Conservation (phyloP, 768 basidiomycete species). For the Leccinum subgranulosum region DNA sequence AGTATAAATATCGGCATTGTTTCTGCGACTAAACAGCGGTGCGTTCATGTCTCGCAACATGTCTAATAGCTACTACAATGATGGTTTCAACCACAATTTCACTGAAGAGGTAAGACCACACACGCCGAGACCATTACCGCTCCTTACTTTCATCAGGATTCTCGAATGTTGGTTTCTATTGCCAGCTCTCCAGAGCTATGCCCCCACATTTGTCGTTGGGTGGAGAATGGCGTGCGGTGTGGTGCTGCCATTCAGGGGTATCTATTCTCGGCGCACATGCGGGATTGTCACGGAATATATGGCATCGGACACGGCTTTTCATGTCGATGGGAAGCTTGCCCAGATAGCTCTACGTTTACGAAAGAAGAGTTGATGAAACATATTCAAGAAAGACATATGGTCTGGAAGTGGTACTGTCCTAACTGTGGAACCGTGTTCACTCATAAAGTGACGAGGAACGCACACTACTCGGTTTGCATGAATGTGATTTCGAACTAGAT, state of each 20-base stretch:
- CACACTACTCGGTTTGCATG: slow-evolving; percentile 15
- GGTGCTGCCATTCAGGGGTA: slow-evolving; percentile 14
- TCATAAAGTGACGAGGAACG: slow-evolving; percentile 14
- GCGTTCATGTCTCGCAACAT: slow-evolving; percentile 20
- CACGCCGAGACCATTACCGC: neutral
- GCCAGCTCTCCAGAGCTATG: slow-evolving; percentile 28
- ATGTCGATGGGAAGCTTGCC: slow-evolving; percentile 26
- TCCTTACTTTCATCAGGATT: slow-evolving; percentile 21
- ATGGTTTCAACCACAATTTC: slow-evolving; percentile 29
- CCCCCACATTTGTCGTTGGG: slow-evolving; percentile 24
- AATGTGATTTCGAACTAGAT: neutral
- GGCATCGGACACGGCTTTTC: slow-evolving; percentile 7
- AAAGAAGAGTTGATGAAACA: slow-evolving; percentile 23
- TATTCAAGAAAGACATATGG: slow-evolving; percentile 24
- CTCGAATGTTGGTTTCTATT: slow-evolving; percentile 22
- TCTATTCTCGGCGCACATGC: slow-evolving; percentile 16
- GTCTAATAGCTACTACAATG: slow-evolving; percentile 11
- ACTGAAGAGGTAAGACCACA: slow-evolving; percentile 25
- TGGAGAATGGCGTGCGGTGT: slow-evolving; percentile 13
- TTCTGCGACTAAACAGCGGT: neutral
- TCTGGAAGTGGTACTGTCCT: slow-evolving; percentile 25
- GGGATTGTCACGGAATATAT: slow-evolving; percentile 20
- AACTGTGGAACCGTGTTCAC: slow-evolving; percentile 20
- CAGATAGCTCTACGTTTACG: slow-evolving; percentile 14
- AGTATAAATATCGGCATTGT: neutral